A percentile compares a stretch with the other conserved stretches of the same genome.
These are phyloP conservation scores for Stenocarpella maydis DNA, from an alignment of 2,329 filamentous ascomycete genomes.

Conservation along the genomic window DNA sequence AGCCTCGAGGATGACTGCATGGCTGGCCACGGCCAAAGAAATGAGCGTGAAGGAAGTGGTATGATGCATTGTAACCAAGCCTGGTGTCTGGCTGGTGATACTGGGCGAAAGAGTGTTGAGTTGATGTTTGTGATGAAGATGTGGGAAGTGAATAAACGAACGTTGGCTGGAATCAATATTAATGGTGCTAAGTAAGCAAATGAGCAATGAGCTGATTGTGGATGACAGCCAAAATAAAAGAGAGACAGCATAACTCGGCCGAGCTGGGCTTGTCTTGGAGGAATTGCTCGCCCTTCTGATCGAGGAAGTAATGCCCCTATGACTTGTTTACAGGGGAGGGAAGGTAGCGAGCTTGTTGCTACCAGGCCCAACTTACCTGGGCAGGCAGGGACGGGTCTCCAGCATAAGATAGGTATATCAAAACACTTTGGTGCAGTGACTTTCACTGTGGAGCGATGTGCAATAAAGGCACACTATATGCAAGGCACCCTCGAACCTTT, in stretches of 20 bases:
- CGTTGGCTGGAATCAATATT: not conserved
- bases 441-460: not conserved
- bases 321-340: not conserved
- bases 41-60: not conserved
- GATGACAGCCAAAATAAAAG: not conserved
- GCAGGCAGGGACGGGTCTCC: too few species aligned
- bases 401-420: not conserved
- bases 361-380: not conserved
- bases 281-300: too few species aligned
- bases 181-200: not conserved
- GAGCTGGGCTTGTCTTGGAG: too few species aligned
- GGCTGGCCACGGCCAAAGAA: constrained; percentile 11
- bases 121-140: not conserved
- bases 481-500: too few species aligned
- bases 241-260: not conserved
- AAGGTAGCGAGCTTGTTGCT: not conserved
- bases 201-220: not conserved
- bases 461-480: too few species aligned
- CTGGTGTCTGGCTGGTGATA: not conserved
- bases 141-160: not conserved
- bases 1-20: constrained; percentile 17
- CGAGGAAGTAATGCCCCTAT: not conserved
- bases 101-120: not conserved
- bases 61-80: not conserved
- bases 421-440: too few species aligned